Evolutionary conservation across 495 filamentous ascomycete species (phyloP).

Genomic region (Oleoguttula mirabilis): DNA sequence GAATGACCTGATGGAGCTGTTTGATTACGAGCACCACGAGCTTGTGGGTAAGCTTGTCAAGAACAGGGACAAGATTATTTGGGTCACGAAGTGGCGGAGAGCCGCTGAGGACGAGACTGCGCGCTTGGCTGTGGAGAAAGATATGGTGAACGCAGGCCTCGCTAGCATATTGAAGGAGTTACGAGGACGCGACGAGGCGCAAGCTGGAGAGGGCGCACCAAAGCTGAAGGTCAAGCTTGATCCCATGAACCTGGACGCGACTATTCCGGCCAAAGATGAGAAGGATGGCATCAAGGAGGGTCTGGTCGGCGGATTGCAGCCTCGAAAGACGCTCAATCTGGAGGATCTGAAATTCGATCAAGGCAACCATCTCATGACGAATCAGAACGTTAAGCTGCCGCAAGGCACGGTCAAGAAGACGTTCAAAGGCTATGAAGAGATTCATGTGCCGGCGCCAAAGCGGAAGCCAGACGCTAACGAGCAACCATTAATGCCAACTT

Average conservation of each 20-base stretch:
- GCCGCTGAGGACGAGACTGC: slow-evolving; percentile 72
- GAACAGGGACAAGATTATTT: slow-evolving; percentile 84
- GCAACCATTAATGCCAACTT: slow-evolving; percentile 60
- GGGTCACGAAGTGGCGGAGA: slow-evolving; percentile 79
- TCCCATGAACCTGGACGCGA: slow-evolving; percentile 82
- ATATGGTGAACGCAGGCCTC: slow-evolving; percentile 84
- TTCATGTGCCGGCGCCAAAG: slow-evolving; percentile 88
- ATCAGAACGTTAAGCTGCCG: slow-evolving; percentile 86
- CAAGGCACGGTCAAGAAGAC: slow-evolving; percentile 88
- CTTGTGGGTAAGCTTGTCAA: slow-evolving; percentile 84
- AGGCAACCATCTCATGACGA: slow-evolving; percentile 97
- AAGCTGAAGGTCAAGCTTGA: slow-evolving; percentile 76
- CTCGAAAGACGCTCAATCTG: slow-evolving; percentile 75
- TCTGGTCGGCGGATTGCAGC: slow-evolving; percentile 75
- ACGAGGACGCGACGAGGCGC: slow-evolving; percentile 31
- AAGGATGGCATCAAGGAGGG: slow-evolving; percentile 46
- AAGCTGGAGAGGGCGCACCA: slow-evolving; percentile 32
- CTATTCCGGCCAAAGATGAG: slow-evolving; percentile 40
- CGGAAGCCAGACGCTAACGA: slow-evolving; percentile 69
- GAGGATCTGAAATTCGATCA: slow-evolving; percentile 96
- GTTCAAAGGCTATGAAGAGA: slow-evolving; percentile 97
- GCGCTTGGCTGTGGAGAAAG: slow-evolving; percentile 64
- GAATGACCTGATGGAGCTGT: slow-evolving; percentile 95
- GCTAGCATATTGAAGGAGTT: slow-evolving; percentile 78
- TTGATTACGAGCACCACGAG: slow-evolving; percentile 93